Conservation (phyloP, 306 rosid species). For the Acacia crassicarpa region DNA sequence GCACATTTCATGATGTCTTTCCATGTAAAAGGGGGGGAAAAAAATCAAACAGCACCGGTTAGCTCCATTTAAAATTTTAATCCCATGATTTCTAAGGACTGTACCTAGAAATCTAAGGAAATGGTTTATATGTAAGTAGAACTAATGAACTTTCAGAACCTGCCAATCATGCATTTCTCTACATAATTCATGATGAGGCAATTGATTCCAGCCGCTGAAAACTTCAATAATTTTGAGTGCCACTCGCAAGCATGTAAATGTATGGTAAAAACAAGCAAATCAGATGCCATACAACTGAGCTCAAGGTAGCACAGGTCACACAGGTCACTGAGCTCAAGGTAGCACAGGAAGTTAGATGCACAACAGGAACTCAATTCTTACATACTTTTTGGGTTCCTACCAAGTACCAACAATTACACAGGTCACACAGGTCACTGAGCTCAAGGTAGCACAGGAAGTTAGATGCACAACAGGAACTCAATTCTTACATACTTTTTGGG, state of each 20-base stretch:
- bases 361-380: slow-evolving; percentile 27
- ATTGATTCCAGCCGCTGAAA: slow-evolving; percentile 1
- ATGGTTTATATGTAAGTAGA: not conserved
- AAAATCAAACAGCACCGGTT: not conserved
- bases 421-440: slow-evolving; percentile 26
- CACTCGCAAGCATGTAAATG: not conserved
- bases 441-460: slow-evolving; percentile 24
- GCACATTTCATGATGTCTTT: not conserved
- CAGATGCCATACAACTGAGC: slow-evolving; percentile 27
- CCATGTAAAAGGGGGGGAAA: not conserved
- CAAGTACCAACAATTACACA: not conserved
- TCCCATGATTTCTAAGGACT: not conserved
- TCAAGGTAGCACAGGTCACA: too few species aligned
- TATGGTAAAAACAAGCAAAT: not conserved
- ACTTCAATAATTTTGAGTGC: slow-evolving; percentile 22
- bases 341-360: slow-evolving; percentile 25
- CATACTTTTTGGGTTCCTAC: slow-evolving; percentile 21
- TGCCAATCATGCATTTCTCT: not conserved
- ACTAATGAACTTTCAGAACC: not conserved
- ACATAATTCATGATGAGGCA: not conserved
- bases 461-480: slow-evolving; percentile 25
- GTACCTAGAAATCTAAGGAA: not conserved
- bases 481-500: slow-evolving; percentile 27
- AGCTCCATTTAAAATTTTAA: not conserved
- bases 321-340: slow-evolving; percentile 25